Base-by-base conservation (phyloP, 2,329 filamentous ascomycete species). In the Curvularia hawaiiensis region DNA sequence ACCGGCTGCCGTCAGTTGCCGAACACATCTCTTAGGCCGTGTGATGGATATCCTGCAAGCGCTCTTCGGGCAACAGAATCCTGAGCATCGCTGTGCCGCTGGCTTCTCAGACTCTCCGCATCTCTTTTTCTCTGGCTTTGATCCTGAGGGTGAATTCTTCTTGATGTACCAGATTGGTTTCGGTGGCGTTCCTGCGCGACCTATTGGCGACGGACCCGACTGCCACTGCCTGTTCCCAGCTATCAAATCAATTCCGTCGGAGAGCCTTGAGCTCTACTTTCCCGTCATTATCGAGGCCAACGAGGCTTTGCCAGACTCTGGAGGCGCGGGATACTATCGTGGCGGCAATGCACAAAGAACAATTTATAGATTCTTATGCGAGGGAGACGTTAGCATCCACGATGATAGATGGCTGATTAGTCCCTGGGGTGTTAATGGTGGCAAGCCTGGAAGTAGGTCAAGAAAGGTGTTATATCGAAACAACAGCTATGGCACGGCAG, bases 91-190 rank as follows among this genome's bases (percentile, higher is more conserved):
- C 12, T 80, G 80, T 6, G 80, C 80, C 4, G 80, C 80, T 3
- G 81, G 81, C 0, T 83, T 83, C 65, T 81, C 79, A 14, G 80
- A 83, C 63, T 81, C 79, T 0, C 80, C 81, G 0, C 79, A 83
- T 63, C 78, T 83, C 55, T 82, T 82, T 68, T 82, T 82, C 65
- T 80, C 79, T 0, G 80, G 80, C 28, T 83, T 79, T 68, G 80
- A 79, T 59, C 78, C 80, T 0, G 67, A 77, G 11, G 80, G 80
- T 4, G 79, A 81, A 50, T 82, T 79, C 73, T 83, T 78, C 60
- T 77, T 82, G 54, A 72, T 83, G 0, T 83, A 81, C 60, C 80
- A 82, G 56, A 83, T 83, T 52, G 79, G 79, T 0, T 83, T 83
- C 38, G 81, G 80, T 4, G 81, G 80, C 24, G 80, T 82, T 0